Evolutionary conservation across 179 eudicot genomes (phyloP).

Genomic region (Silene noctiflora): DNA sequence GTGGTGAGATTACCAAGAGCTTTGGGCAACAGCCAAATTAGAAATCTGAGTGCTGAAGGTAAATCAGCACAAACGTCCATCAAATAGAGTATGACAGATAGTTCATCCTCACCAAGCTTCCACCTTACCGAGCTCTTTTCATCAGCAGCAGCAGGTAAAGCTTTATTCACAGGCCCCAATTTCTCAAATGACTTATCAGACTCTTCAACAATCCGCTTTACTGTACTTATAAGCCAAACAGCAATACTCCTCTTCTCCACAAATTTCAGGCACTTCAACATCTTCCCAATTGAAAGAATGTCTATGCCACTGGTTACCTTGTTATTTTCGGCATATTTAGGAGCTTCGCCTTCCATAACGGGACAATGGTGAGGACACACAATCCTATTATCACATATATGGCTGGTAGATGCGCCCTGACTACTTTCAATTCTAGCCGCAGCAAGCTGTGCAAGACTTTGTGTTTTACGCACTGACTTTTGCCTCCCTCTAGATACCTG

Average conservation of each 20-base stretch:
- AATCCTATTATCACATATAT: constrained; percentile 79
- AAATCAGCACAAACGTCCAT: constrained; percentile 73
- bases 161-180: constrained; percentile 50
- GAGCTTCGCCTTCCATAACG: constrained; percentile 52
- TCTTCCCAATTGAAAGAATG: constrained; percentile 63
- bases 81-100: constrained; percentile 73
- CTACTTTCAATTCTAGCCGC: constrained; percentile 93
- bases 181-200: constrained; percentile 54
- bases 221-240: constrained; percentile 66
- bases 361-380: constrained; percentile 81
- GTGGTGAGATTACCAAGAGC: constrained; percentile 47
- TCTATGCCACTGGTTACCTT: constrained; percentile 39
- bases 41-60: constrained; percentile 71
- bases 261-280: constrained; percentile 57
- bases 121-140: constrained; percentile 56
- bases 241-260: constrained; percentile 66
- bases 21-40: constrained; percentile 87
- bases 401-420: constrained; percentile 98
- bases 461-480: constrained; percentile 81
- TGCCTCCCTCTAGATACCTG: constrained; percentile 85
- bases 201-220: constrained; percentile 69
- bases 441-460: constrained; percentile 89
- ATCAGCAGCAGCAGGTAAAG: constrained; percentile 57
- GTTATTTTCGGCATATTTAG: constrained; percentile 42
- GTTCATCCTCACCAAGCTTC: constrained; percentile 96